Conservation (phyloP, 305 asterid species). For the Fraxinus xanthoxyloides region DNA sequence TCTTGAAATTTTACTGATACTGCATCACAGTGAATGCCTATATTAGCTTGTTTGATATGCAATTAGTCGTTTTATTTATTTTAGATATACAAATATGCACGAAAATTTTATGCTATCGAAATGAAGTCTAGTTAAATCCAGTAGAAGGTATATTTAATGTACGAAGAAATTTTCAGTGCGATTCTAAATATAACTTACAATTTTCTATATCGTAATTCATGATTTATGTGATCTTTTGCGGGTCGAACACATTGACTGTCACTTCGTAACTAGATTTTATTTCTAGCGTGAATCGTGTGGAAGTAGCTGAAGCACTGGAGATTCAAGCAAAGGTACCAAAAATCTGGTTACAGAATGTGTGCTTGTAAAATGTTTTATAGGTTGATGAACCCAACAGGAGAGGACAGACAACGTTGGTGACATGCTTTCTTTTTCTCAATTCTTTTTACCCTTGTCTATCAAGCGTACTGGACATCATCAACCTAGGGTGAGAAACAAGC, state of each 20-base stretch:
- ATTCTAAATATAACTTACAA: not conserved
- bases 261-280: not conserved
- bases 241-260: not conserved
- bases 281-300: not conserved
- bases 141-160: not conserved
- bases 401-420: not conserved
- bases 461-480: not conserved
- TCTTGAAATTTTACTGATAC: not conserved
- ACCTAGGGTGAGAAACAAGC: not conserved
- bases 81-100: not conserved
- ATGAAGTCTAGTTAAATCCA: not conserved
- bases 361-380: not conserved
- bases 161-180: not conserved
- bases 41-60: not conserved
- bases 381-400: not conserved
- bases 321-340: not conserved
- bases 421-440: not conserved
- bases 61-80: not conserved
- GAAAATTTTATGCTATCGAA: not conserved
- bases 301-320: not conserved
- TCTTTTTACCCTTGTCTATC: not conserved
- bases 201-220: not conserved
- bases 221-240: not conserved
- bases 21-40: not conserved
- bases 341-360: not conserved